Evolutionary conservation across 306 rosid genomes (phyloP), one percentile per base, ranked within the genome.

Genomic region (Begonia peltatifolia): DNA sequence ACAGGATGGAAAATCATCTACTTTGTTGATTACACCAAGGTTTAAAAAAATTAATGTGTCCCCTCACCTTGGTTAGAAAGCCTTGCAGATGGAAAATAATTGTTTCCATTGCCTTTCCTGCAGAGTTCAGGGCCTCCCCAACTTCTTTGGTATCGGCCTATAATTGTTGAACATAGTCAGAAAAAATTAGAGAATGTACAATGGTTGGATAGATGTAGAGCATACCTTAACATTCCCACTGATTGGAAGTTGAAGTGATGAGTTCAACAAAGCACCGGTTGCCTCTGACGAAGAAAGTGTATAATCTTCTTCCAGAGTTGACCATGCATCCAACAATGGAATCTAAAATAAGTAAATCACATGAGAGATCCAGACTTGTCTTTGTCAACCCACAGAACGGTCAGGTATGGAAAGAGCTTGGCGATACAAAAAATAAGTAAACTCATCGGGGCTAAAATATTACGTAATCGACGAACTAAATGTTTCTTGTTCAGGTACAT

Each of bases 271-370:
- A 58, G 89, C 96, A 55, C 63, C 77, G 59, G 43, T 59, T 41
- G 63, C 65, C 76, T 83, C 96, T 42, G 78, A 61, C 56, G 80
- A 65, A 54, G 75, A 76, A 60, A 61, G 35, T 9, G 87, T 77
- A 72, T 78, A 83, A 52, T 74, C 89, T 68, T 50, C 89, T 47
- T 78, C 71, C 30, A 83, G 59, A 61, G 59, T 44, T 43, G 81
- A 76, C 96, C 96, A 87, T 73, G 76, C 84, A 53, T 77, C 84
- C 71, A 87, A 59, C 63, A 66, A 70, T 17, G 94, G 87, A 70
- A 74, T 71, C 96, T 87, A 72, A 58, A 68, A 72, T 55, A 25
- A 57, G 53, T 50, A n/a, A 6, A 50, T 50, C 10, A 2, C 18
- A 17, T 5, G 9, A 50, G 5, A 50, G 11, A 9, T 25, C 35